phyloP scores from a whole-genome alignment of 805 yeast genomes.

The Brettanomyces custersianus region DNA sequence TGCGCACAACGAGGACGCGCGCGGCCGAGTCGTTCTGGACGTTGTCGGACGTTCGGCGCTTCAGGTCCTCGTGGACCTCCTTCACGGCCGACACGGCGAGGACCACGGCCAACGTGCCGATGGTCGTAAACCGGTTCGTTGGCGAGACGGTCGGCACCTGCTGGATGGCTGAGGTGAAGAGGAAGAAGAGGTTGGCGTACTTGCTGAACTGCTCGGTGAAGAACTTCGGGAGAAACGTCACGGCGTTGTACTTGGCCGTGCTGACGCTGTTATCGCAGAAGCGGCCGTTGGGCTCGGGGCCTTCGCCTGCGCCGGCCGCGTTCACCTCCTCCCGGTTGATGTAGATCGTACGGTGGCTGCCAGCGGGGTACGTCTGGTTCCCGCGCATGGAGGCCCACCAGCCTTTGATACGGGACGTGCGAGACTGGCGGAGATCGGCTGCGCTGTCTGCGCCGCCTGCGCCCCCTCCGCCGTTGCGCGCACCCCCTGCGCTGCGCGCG shows the following conservation, averaged over 20 bases:
- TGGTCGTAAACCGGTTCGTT: conserved; percentile 90
- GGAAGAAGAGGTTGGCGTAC: conserved; percentile 89
- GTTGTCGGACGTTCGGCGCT: conserved; percentile 79
- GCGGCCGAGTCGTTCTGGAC: conserved; percentile 74
- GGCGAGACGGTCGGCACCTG: conserved; percentile 97
- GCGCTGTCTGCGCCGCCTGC: too few species aligned
- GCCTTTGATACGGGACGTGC: too few species aligned
- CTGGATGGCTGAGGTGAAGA: conserved; percentile 87
- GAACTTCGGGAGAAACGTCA: conserved; percentile 91
- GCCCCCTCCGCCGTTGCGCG: too few species aligned
- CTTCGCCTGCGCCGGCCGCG: conserved; percentile 1
- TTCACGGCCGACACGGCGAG: conserved; percentile 85
- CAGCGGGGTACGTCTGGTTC: conserved; percentile 12
- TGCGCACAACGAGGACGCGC: conserved; percentile 56
- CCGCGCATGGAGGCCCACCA: too few species aligned
- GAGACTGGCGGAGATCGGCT: too few species aligned
- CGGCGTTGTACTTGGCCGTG: conserved; percentile 89
- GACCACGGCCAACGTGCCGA: conserved; percentile 82
- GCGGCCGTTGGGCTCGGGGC: conserved; percentile 14
- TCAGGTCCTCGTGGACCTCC: conserved; percentile 84
- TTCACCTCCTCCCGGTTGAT: conserved; percentile 58
- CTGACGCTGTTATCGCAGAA: conserved; percentile 81
- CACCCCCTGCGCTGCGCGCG: too few species aligned
- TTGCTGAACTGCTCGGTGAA: conserved; percentile 94
- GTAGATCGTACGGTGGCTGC: conserved; percentile 55